phyloP scores from a whole-genome alignment of 345 rosid species.

The Raphanus raphanistrum region DNA sequence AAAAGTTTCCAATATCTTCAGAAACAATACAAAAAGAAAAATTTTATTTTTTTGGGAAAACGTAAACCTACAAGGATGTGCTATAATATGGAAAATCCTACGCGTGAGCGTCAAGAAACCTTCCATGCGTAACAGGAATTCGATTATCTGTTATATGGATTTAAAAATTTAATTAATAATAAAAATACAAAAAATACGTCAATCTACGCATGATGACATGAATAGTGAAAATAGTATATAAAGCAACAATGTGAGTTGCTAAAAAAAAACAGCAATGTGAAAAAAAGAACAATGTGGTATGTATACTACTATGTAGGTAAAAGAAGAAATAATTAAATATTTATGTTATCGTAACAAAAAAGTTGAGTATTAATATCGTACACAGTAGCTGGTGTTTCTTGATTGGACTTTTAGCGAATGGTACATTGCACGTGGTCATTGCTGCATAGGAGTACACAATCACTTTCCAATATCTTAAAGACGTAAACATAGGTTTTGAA shows the following conservation, averaged over 20 bases:
- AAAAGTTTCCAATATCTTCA: not conserved
- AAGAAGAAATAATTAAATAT: not conserved
- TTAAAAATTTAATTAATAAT: no score
- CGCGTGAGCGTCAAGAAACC: not conserved
- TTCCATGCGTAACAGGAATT: not conserved
- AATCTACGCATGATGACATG: no score
- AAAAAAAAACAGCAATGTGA: no score
- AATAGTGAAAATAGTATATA: no score
- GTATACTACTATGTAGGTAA: no score
- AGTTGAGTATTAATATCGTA: not conserved
- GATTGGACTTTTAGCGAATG: not conserved
- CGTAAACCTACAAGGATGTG: not conserved
- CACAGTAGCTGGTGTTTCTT: not conserved
- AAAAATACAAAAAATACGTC: no score
- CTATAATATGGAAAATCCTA: not conserved
- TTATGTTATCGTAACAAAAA: not conserved
- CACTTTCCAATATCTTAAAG: slow-evolving; percentile 6
- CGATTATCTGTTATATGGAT: no score
- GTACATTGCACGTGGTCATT: slow-evolving; percentile 8
- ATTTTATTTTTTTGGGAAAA: not conserved
- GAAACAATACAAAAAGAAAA: not conserved
- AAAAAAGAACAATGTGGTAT: no score
- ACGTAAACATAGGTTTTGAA: not conserved
- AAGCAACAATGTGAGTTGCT: no score
- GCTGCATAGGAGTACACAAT: not conserved